Conservation (phyloP, 768 basidiomycete genomes). For the Suillus brevipes region DNA sequence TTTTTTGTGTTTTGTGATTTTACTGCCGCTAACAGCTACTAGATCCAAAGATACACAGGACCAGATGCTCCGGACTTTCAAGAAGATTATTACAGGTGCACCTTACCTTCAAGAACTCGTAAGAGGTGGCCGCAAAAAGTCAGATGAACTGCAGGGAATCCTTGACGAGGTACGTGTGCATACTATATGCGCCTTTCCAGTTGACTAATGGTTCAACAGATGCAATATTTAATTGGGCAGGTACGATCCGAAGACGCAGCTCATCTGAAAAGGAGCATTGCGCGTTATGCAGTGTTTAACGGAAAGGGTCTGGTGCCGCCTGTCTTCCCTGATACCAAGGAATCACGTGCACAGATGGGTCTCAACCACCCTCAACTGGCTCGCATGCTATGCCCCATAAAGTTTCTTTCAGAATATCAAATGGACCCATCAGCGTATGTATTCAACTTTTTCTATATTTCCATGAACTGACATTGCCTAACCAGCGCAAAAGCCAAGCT, state of each 20-base stretch:
- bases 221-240: neutral
- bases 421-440: neutral
- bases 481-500: constrained; percentile 7
- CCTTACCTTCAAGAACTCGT: neutral
- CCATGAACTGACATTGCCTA: neutral
- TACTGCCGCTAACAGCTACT: neutral
- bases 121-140: neutral
- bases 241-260: neutral
- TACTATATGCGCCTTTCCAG: neutral
- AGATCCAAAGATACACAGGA: neutral
- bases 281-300: neutral
- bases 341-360: neutral
- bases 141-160: neutral
- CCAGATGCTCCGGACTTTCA: neutral
- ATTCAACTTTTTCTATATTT: neutral
- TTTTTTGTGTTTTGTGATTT: neutral
- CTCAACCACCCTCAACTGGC: constrained; percentile 8
- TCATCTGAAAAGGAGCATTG: neutral
- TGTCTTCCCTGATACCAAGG: neutral
- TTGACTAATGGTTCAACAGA: neutral
- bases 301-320: neutral
- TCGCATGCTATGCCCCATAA: neutral
- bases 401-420: neutral
- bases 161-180: neutral
- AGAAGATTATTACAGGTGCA: neutral